phyloP scores from a whole-genome alignment of 805 yeast species.

The Hanseniaspora guilliermondii region DNA sequence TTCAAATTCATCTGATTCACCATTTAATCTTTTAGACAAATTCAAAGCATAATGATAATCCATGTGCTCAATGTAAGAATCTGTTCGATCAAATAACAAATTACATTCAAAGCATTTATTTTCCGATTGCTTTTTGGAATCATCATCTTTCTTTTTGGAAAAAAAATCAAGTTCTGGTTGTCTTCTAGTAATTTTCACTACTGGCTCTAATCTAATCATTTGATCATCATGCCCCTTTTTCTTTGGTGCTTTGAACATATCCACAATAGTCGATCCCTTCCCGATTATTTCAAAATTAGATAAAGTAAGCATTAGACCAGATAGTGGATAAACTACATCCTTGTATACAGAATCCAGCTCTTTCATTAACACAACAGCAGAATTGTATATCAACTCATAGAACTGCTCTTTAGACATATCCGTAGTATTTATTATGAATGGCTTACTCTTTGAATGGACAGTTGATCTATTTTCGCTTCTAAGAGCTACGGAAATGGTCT shows the following conservation, averaged over 20 bases:
- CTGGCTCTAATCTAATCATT: background rate
- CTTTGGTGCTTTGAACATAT: constrained; percentile 20
- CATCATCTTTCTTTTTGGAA: background rate
- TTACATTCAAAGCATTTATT: constrained; percentile 20
- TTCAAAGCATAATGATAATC: constrained; percentile 45
- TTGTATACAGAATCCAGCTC: constrained; percentile 28
- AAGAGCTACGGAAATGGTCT: constrained; percentile 33
- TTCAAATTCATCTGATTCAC: constrained; percentile 14
- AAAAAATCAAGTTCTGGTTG: background rate
- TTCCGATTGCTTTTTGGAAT: background rate
- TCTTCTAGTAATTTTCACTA: background rate
- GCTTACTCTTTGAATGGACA: constrained; percentile 30
- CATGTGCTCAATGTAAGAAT: constrained; percentile 33
- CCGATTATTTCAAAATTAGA: constrained; percentile 41
- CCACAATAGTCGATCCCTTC: constrained; percentile 24
- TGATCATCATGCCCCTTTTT: background rate
- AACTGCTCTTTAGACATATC: constrained; percentile 14
- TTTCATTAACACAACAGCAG: constrained; percentile 32
- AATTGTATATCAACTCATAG: constrained; percentile 22
- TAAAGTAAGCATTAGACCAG: constrained; percentile 39
- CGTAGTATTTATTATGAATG: constrained; percentile 17
- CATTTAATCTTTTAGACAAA: constrained; percentile 35
- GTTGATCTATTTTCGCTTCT: constrained; percentile 23
- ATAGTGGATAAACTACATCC: constrained; percentile 34
- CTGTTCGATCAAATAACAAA: constrained; percentile 13